Base-by-base conservation (phyloP, 2,329 filamentous ascomycete species). In the Stromatinia cepivora region DNA sequence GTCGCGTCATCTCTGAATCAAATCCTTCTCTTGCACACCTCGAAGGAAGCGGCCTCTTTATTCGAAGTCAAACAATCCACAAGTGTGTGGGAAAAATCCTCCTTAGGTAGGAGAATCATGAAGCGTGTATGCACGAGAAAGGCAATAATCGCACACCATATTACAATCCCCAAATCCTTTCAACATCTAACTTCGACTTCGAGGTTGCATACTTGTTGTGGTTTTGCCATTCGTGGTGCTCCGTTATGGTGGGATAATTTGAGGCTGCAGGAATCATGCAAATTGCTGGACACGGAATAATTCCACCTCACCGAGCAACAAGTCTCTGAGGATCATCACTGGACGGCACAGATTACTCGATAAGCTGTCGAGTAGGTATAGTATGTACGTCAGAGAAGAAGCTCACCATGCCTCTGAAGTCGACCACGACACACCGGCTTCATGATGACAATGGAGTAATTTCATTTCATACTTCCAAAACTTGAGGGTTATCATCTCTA, bases 291-390 rank as follows among this genome's bases (percentile, higher is more conserved):
- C 15, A 42, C 8, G 0, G 8, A 59, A 45, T 5, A 1, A 58
- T 28, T n/a, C 13, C 3, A 20, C 15, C 15, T 20, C 8, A 28
- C 3, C 8, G n/a, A 45, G 36, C 7, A 39, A 45, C 7, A 20
- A 1, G n/a, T 4, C 17, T 45, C 36, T 45, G n/a, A 10, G 25
- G 17, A 3, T 28, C 56, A 45, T 59, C n/a, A 45, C n/a, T 28
- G 15, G 28, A 45, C 25, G 36, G 3, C 9, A 59, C n/a, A 45
- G 22, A n/a, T 39, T 20, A 2, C 34, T 20, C 9, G 36, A 45
- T 28, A 45, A 59, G 36, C n/a, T 59, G 36, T 59, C 56, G n/a
- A 59, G n/a, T 22, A 59, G 36, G 36, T 13, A 59, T 59, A 15
- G 15, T 45, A 11, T 22, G 6, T 42, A 15, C 20, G 20, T 28